These are phyloP conservation scores for Amauroascus niger DNA, from an alignment of 2,329 filamentous ascomycete genomes.

Conservation along the genomic window DNA sequence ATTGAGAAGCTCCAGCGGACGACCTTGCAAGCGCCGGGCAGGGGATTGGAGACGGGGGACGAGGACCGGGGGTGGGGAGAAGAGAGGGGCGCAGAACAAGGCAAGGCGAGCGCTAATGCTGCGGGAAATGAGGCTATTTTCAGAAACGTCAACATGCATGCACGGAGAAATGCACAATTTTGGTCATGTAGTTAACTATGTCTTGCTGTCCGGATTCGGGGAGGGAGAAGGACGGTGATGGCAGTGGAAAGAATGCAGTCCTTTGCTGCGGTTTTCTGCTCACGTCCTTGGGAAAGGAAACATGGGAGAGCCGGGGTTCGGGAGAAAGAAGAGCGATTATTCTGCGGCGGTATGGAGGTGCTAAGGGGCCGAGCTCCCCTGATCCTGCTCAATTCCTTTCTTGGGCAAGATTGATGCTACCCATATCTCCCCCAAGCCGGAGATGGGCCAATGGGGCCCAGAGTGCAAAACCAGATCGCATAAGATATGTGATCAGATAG, in stretches of 20 bases:
- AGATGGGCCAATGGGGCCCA: neutral
- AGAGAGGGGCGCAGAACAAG: too few relatives aligned
- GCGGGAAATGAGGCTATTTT: neutral
- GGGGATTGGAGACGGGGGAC: slow-evolving; percentile 4
- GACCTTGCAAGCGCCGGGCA: slow-evolving; percentile 14
- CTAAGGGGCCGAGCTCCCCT: too few relatives aligned
- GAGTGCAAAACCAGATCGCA: neutral
- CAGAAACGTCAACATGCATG: slow-evolving; percentile 1
- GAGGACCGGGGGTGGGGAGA: too few relatives aligned
- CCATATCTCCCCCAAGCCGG: neutral
- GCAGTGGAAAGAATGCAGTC: too few relatives aligned
- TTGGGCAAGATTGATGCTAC: too few relatives aligned
- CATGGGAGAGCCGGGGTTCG: too few relatives aligned
- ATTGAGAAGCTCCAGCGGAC: slow-evolving; percentile 10
- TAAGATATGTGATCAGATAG: neutral
- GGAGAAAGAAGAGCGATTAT: too few relatives aligned
- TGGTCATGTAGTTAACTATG: neutral
- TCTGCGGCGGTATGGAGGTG: too few relatives aligned
- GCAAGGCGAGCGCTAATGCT: neutral
- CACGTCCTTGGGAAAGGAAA: too few relatives aligned
- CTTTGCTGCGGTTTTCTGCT: too few relatives aligned
- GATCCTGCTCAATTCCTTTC: neutral
- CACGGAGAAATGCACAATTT: slow-evolving; percentile 4
- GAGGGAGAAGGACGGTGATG: neutral
- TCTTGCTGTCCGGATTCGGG: neutral